Base-by-base conservation (phyloP, 2,329 filamentous ascomycete species). In the Penicillium freii region DNA sequence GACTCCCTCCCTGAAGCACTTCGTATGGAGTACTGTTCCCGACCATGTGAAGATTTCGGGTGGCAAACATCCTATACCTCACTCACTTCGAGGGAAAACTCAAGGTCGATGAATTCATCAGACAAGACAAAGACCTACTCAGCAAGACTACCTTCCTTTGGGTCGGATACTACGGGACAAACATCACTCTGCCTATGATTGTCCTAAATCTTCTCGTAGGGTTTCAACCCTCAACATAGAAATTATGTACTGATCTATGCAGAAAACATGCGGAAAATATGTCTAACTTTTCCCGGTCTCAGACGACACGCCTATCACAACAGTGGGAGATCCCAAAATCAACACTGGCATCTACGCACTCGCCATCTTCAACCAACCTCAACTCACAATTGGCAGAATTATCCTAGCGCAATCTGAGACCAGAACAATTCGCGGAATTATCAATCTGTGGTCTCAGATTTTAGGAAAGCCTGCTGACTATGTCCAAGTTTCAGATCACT, bases 21-120 rank as follows among this genome's bases (percentile, higher is more conserved):
- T 75, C 61, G 69, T 81, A 53, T 80, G 77, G 77, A 78, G 74
- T 8, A 80, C 78, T 0, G 68, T 78, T 5, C 78, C 78, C 1
- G 71, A 73, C 36, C 64, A 70, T 5, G 64, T 60, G 34, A 62
- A 57, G 13, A 66, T 74, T 17, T 71, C 70, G 5, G 57, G 60
- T 0, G 76, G 77, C 0, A 71, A 73, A 47, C 56, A 66, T 3
- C 36, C 64, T 4, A 69, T 78, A 0, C 74, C 77, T 0, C 77
- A 81, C 77, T 0, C 77, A 81, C 57, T 78, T 77, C 58, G 76
- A 75, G n/a, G 72, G 67, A 58, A 81, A 81, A 62, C 72, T 72
- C 25, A 65, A 66, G 1, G 69, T 78, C 6, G 76, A 80, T 58
- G 69, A 66, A 19, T 73, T 72, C 31, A 80, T 80, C 65, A 75